These are phyloP conservation scores for Microthyrium microscopicum DNA, from an alignment of 2,329 filamentous ascomycete species.

Conservation along the genomic window DNA sequence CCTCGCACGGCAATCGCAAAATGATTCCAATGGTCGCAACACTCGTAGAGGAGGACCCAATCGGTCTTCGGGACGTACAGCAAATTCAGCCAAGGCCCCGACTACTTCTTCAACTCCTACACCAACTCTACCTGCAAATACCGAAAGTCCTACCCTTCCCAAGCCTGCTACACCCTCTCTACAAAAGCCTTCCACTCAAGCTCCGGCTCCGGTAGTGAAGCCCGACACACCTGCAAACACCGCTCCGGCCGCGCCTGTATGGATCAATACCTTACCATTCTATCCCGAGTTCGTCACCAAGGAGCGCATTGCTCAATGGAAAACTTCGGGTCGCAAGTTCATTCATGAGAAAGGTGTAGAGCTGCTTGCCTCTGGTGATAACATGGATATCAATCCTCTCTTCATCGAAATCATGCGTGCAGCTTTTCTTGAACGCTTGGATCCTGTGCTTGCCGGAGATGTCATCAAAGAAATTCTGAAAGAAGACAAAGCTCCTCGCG, in stretches of 20 bases:
- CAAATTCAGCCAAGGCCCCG: not conserved
- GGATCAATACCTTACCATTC: constrained; percentile 43
- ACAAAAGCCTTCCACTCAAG: constrained; percentile 1
- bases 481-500: constrained; percentile 28
- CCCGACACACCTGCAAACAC: constrained; percentile 2
- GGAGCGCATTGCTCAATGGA: constrained; percentile 51
- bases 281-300: constrained; percentile 60
- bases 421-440: not conserved
- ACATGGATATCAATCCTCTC: constrained; percentile 15
- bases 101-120: constrained; percentile 1
- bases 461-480: constrained; percentile 7
- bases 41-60: not conserved
- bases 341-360: constrained; percentile 49
- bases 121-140: not conserved
- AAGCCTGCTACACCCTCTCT: not conserved
- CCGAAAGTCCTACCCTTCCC: not conserved
- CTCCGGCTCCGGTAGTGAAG: not conserved
- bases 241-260: no score
- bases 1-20: constrained; percentile 38
- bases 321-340: constrained; percentile 45
- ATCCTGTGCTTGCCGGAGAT: constrained; percentile 5
- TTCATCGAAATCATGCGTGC: constrained; percentile 7
- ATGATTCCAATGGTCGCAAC: constrained; percentile 10
- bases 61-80: not conserved
- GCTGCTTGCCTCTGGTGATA: constrained; percentile 50